These are phyloP conservation scores for Hypoxylon intermedium DNA, from an alignment of 495 filamentous ascomycete species.

Conservation along the genomic window DNA sequence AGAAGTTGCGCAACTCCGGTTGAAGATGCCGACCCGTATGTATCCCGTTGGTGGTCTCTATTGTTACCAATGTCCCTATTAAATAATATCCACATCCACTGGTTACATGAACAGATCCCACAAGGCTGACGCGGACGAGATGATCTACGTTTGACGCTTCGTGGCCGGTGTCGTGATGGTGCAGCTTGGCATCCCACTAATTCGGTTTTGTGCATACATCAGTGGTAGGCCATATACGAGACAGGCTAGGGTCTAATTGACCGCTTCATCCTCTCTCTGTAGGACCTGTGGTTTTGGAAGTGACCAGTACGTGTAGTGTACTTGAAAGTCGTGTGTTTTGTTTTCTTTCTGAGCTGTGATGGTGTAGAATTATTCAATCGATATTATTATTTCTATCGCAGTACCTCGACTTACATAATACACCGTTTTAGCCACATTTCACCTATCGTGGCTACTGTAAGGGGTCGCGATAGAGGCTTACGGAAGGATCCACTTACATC, in stretches of 20 bases:
- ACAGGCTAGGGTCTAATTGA: not conserved
- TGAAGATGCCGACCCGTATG: not conserved
- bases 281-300: too few species aligned
- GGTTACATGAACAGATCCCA: constrained; percentile 1
- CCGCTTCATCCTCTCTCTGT: not conserved
- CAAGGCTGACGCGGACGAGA: constrained; percentile 28
- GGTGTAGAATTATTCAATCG: too few species aligned
- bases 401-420: too few species aligned
- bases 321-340: not conserved
- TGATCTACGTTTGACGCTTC: constrained; percentile 16
- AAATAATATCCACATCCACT: not conserved
- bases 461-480: constrained; percentile 16
- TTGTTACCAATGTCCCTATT: not conserved
- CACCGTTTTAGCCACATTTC: not conserved
- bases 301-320: too few species aligned
- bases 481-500: constrained; percentile 18
- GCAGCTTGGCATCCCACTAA: constrained; percentile 28
- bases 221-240: constrained; percentile 16
- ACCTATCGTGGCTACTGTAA: constrained; percentile 13
- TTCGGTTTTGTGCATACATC: constrained; percentile 25
- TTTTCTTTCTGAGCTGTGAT: too few species aligned
- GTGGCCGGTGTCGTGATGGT: constrained; percentile 19
- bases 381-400: too few species aligned
- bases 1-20: too few species aligned
- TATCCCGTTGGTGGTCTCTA: not conserved